Percentiles rank a stretch among this genome's conserved stretches.
Conservation (phyloP, 495 filamentous ascomycete genomes). For the Alectoria sarmentosa region DNA sequence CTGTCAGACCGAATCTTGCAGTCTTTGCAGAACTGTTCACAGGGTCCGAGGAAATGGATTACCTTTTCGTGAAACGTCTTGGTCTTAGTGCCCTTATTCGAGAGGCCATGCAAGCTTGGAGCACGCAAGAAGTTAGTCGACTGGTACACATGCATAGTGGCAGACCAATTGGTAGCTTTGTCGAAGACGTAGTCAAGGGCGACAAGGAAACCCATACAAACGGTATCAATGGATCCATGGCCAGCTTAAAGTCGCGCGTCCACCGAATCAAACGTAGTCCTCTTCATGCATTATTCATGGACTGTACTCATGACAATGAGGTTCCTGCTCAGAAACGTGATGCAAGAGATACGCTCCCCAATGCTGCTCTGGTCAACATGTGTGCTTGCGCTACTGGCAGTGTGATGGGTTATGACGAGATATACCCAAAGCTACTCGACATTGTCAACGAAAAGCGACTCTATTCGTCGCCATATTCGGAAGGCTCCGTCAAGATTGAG, state of each 20-base stretch:
- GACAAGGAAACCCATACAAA: slow-evolving; percentile 61
- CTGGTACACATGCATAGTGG: slow-evolving; percentile 93
- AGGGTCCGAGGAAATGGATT: slow-evolving; percentile 92
- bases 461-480: slow-evolving; percentile 69
- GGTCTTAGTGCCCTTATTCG: slow-evolving; percentile 86
- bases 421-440: slow-evolving; percentile 87
- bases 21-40: slow-evolving; percentile 96
- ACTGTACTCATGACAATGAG: slow-evolving; percentile 99
- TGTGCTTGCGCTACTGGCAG: slow-evolving; percentile 89
- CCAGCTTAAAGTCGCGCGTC: slow-evolving; percentile 41
- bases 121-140: slow-evolving; percentile 81
- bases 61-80: slow-evolving; percentile 85
- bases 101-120: slow-evolving; percentile 98
- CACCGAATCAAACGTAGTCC: slow-evolving; percentile 70
- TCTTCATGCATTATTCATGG: slow-evolving; percentile 94
- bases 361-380: slow-evolving; percentile 90
- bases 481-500: slow-evolving; percentile 49
- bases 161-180: slow-evolving; percentile 89
- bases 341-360: slow-evolving; percentile 90
- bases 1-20: slow-evolving; percentile 80
- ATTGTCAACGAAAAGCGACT: slow-evolving; percentile 79
- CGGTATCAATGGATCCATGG: slow-evolving; percentile 30
- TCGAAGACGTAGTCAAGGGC: slow-evolving; percentile 74
- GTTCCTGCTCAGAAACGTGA: slow-evolving; percentile 92
- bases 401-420: slow-evolving; percentile 98